These are phyloP conservation scores for Acorus gramineus DNA, from an alignment of 106 monocot genomes.

Conservation along the genomic window DNA sequence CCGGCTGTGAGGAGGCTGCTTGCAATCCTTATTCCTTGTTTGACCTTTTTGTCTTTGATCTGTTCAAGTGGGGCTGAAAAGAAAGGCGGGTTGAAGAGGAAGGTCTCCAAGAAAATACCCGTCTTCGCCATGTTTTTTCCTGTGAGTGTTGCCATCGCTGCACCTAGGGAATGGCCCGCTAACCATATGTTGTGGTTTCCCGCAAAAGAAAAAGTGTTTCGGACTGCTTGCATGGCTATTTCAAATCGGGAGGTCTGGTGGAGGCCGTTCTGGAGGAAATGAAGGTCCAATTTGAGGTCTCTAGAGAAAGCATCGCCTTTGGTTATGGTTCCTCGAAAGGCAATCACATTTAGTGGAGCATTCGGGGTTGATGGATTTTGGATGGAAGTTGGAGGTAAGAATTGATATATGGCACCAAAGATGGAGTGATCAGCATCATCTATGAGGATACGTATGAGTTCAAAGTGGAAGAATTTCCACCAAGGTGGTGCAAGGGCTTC, in stretches of 20 bases:
- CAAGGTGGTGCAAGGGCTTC: conserved; percentile 67
- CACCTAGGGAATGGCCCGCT: conserved; percentile 81
- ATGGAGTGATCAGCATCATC: conserved; percentile 79
- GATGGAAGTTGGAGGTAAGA: conserved; percentile 18
- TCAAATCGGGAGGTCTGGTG: conserved; percentile 54
- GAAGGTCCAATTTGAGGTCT: conserved; percentile 53
- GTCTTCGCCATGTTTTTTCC: conserved; percentile 72
- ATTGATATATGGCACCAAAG: conserved; percentile 78
- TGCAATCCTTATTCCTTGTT: conserved; percentile 69
- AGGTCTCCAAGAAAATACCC: conserved; percentile 48
- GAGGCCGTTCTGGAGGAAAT: conserved; percentile 60
- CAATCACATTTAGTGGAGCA: conserved; percentile 61
- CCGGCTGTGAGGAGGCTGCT: conserved; percentile 83
- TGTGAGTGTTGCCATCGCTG: conserved; percentile 61
- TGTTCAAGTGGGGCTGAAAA: conserved; percentile 74
- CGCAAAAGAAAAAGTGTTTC: conserved; percentile 34
- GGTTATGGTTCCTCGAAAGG: conserved; percentile 81
- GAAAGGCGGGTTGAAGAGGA: conserved; percentile 90
- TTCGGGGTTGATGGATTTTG: conserved; percentile 14
- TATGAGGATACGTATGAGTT: conserved; percentile 46
- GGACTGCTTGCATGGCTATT: conserved; percentile 75
- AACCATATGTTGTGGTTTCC: conserved; percentile 63
- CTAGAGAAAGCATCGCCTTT: conserved; percentile 46
- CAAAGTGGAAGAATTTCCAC: conserved; percentile 88
- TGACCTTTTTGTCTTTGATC: conserved; percentile 70